A percentile compares a stretch with the other conserved stretches of the same genome.
Conservation (phyloP, 352 stramenopile genomes). For the Phytophthora podocarpi region DNA sequence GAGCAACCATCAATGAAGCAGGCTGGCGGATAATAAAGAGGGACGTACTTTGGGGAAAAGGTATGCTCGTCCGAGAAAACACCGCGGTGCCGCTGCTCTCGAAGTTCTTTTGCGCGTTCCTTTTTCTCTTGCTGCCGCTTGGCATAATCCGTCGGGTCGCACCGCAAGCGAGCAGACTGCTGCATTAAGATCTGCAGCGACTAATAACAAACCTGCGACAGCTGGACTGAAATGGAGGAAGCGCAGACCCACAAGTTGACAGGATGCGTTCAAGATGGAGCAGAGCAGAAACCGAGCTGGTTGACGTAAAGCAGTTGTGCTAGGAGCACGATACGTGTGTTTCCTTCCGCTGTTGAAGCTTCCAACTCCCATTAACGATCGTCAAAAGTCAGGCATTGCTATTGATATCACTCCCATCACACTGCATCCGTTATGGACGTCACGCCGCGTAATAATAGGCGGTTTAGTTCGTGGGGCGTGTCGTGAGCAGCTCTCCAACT, state of each 20-base stretch:
- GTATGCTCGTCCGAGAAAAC: slow-evolving; percentile 81
- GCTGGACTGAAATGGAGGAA: not conserved
- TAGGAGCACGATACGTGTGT: slow-evolving; percentile 10
- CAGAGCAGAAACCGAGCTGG: not conserved
- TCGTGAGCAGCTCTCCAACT: slow-evolving; percentile 34
- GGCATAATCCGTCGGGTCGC: slow-evolving; percentile 82
- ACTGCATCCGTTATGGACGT: slow-evolving; percentile 21
- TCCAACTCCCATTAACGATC: slow-evolving; percentile 2
- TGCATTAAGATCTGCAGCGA: slow-evolving; percentile 45
- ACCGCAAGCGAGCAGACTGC: slow-evolving; percentile 62
- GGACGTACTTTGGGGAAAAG: slow-evolving; percentile 72
- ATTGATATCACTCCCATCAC: slow-evolving; percentile 31
- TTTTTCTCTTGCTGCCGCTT: slow-evolving; percentile 81
- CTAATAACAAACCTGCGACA: slow-evolving; percentile 1
- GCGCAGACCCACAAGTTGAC: not conserved
- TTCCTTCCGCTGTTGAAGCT: slow-evolving; percentile 18
- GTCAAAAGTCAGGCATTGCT: slow-evolving; percentile 31
- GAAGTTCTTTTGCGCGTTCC: slow-evolving; percentile 75
- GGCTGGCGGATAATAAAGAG: too few relatives aligned
- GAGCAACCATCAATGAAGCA: too few relatives aligned
- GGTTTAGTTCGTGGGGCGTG: slow-evolving; percentile 22
- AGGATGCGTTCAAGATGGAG: too few relatives aligned
- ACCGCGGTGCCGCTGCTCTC: slow-evolving; percentile 66
- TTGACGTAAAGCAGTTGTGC: slow-evolving; percentile 5
- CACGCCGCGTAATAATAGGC: slow-evolving; percentile 12